phyloP scores from a whole-genome alignment of 2,329 filamentous ascomycete genomes.

The Claviceps sp. region DNA sequence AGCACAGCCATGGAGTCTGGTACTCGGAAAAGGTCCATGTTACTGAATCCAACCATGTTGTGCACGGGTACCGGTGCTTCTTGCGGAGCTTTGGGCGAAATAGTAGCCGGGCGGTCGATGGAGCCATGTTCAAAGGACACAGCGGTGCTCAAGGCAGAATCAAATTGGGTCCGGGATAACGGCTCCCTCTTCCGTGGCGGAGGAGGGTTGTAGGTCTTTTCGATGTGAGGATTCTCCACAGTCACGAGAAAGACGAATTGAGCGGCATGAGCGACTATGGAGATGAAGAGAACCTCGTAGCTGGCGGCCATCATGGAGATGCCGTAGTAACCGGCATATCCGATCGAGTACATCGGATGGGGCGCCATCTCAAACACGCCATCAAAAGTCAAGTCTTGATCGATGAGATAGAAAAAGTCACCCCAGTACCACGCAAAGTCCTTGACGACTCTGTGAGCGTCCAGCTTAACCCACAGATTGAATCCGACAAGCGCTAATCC shows the following conservation, averaged over 20 bases:
- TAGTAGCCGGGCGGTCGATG: slow-evolving; percentile 13
- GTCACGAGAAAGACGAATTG: slow-evolving; percentile 87
- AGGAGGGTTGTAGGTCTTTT: slow-evolving; percentile 91
- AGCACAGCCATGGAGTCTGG: slow-evolving; percentile 73
- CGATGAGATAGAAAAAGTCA: slow-evolving; percentile 97
- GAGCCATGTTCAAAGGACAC: slow-evolving; percentile 10
- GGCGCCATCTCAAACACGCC: slow-evolving; percentile 98
- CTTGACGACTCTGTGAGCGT: slow-evolving; percentile 94
- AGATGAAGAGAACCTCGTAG: slow-evolving; percentile 95
- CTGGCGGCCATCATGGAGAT: slow-evolving; percentile 97
- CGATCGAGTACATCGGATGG: slow-evolving; percentile 97
- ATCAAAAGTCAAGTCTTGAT: slow-evolving; percentile 95
- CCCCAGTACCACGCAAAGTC: slow-evolving; percentile 99
- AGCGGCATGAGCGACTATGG: slow-evolving; percentile 82
- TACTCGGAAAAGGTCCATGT: slow-evolving; percentile 77
- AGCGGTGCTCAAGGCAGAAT: slow-evolving; percentile 15
- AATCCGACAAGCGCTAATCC: slow-evolving; percentile 75
- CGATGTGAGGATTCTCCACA: slow-evolving; percentile 95
- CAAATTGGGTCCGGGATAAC: slow-evolving; percentile 17
- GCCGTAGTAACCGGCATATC: slow-evolving; percentile 94
- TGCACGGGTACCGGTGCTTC: slow-evolving; percentile 55
- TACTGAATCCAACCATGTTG: slow-evolving; percentile 68
- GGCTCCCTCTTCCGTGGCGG: slow-evolving; percentile 50
- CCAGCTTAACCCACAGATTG: slow-evolving; percentile 97
- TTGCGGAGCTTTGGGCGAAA: slow-evolving; percentile 11